Base-by-base conservation (phyloP, 108 stramenopile species). In the Mayamaea pseudoterrestris region DNA sequence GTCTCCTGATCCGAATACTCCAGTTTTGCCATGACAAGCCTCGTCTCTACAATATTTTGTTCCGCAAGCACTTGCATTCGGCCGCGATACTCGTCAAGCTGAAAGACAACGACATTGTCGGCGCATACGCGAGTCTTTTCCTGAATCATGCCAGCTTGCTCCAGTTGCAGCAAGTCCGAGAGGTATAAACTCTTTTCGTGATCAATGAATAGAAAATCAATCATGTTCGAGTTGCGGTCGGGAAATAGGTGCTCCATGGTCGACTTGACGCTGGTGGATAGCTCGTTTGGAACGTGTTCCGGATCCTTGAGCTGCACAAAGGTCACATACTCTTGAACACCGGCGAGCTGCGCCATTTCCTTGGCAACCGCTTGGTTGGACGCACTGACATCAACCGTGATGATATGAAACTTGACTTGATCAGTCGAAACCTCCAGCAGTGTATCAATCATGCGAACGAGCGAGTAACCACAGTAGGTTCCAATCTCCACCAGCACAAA, bases 141-240 rank as follows among this genome's bases (percentile, higher is more conserved):
- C 17, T 50, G 42, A 8, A 86, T 62, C 43, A 70, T 39, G 3
- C 61, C 61, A 1, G 53, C 41, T 5, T 25, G 9, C 57, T 87
- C 82, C n/a, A 90, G 44, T 32, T 63, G 56, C 37, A 52, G 37
- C 17, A 94, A 47, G 60, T 90, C 83, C 0, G 65, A 21, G 31
- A 78, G 66, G 63, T 94, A 94, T 1, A 61, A 37, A 30, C 78
- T 76, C 54, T 94, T 94, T 53, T 88, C 88, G 51, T 94, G 93
- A 73, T 94, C 93, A 13, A 94, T 55, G 51, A 94, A 83, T 22
- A 94, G 44, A 44, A 90, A 78, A 29, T 90, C 78, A 52, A 70
- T 22, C 25, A 30, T 34, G 57, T 25, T n/a, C 7, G 24, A 9
- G 25, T 23, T 41, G 31, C 9, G 47, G 14, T 5, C 9, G 14